Percentiles rank a stretch among this genome's conserved stretches.
Conservation (phyloP, 768 basidiomycete genomes). For the Dioszegia crocea region DNA sequence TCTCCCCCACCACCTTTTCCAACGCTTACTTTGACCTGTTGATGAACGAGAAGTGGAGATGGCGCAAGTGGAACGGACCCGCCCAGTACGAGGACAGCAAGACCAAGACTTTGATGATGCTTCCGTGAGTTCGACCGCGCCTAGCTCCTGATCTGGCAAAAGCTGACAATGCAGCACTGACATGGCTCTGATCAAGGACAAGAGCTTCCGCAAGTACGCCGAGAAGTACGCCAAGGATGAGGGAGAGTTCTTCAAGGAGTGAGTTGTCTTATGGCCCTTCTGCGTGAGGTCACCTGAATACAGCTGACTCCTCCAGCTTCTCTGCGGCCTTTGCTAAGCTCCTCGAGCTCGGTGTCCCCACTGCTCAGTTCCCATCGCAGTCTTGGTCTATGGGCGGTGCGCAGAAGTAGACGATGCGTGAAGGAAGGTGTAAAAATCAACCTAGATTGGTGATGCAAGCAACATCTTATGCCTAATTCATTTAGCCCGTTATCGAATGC, state of each 20-base stretch:
- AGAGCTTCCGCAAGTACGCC: slow-evolving; percentile 82
- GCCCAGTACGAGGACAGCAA: slow-evolving; percentile 92
- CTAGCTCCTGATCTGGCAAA: background rate
- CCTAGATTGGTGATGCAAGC: too few species aligned
- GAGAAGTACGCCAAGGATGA: slow-evolving; percentile 81
- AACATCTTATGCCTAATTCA: too few species aligned
- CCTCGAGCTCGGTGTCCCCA: slow-evolving; percentile 90
- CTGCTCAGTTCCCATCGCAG: slow-evolving; percentile 68
- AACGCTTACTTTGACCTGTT: slow-evolving; percentile 59
- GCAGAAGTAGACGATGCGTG: background rate
- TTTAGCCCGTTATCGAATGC: too few species aligned
- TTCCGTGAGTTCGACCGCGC: slow-evolving; percentile 81
- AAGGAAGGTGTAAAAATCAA: background rate
- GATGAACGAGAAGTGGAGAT: slow-evolving; percentile 79
- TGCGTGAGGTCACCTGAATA: too few species aligned
- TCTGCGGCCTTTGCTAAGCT: slow-evolving; percentile 69
- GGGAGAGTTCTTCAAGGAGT: slow-evolving; percentile 92
- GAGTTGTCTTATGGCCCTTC: slow-evolving; percentile 45
- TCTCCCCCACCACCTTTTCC: slow-evolving; percentile 61
- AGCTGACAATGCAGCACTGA: slow-evolving; percentile 59
- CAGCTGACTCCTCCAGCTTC: slow-evolving; percentile 59
- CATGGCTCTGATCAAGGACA: slow-evolving; percentile 82
- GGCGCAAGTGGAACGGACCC: slow-evolving; percentile 78
- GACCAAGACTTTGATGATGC: slow-evolving; percentile 87
- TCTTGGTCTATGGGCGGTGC: slow-evolving; percentile 65